phyloP scores from a whole-genome alignment of 345 rosid genomes.

The Eucalyptus virginea region DNA sequence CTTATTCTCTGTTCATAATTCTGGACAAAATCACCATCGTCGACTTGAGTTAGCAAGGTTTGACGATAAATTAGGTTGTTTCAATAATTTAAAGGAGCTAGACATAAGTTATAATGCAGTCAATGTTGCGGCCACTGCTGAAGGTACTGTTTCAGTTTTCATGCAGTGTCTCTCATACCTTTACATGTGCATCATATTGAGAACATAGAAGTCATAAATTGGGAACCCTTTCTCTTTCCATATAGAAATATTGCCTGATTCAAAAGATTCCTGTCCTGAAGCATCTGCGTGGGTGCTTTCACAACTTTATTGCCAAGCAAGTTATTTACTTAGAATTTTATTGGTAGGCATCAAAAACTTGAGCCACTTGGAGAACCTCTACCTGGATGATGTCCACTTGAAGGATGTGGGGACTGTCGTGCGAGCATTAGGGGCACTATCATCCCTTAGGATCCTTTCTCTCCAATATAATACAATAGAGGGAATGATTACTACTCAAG shows the following conservation, averaged over 20 bases:
- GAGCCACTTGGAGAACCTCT: not conserved
- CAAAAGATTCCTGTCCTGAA: not conserved
- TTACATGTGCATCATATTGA: no score
- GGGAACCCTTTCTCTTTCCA: no score
- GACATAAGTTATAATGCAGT: no score
- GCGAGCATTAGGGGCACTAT: not conserved
- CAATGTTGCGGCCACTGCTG: rapidly evolving
- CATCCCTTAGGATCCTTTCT: not conserved
- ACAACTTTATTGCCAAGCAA: not conserved
- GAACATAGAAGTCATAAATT: no score
- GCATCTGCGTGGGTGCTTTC: not conserved
- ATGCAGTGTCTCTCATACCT: rapidly evolving
- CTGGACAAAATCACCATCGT: rapidly evolving
- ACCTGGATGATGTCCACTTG: not conserved
- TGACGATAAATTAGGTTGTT: no score
- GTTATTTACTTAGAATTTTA: not conserved
- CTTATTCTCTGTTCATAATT: no score
- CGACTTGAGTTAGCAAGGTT: no score
- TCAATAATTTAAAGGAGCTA: no score
- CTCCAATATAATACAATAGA: not conserved
- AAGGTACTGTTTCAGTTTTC: rapidly evolving
- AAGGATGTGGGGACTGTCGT: not conserved
- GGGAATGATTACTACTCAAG: not conserved
- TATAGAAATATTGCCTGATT: no score
- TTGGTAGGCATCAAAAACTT: not conserved